Base-by-base conservation (phyloP, 2,329 filamentous ascomycete genomes). In the Chalaropsis thielavioides region DNA sequence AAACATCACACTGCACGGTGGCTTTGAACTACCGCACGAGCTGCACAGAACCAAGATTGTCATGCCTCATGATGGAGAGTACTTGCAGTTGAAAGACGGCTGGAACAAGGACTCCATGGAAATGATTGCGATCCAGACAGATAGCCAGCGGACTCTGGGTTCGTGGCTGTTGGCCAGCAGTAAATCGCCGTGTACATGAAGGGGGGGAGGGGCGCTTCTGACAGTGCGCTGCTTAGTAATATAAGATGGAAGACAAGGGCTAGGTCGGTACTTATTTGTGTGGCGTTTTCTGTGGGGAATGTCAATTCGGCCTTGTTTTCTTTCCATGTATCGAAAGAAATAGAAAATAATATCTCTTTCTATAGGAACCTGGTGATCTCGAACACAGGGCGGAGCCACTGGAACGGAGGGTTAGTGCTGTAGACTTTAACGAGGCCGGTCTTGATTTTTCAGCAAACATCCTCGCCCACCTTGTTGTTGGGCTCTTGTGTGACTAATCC, bases 1-100 rank as follows among this genome's bases (percentile, higher is more conserved):
- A 15, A 64, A 64, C 62, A 64, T 64, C 54, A 64, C 62, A 19
- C 51, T 64, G 54, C 62, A 64, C 31, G 62, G 62, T 8, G 62
- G 62, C 15, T 64, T 64, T 17, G 62, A 64, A 31, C 38, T 64
- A 49, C 62, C 62, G n/a, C 44, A 58, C 17, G 62, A 64, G 49
- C 49, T 64, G 51, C 49, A 44, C 19, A 59, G 13, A 19, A 44
- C 62, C 11, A 51, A 64, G 40, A 64, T 64, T 46, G 38, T 64
- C 15, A 64, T 64, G 62, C 41, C 54, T 1, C 19, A 38, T 35
- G 41, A 64, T 46, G 62, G 51, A 5, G 49, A 64, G 27, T n/a
- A 31, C 10, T 38, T 58, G 15, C 51, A 49, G 24, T 31, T 62
- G 10, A 46, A 35, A 15, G 60, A 62, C 44, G 60, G 60, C 8